These are phyloP conservation scores for Narthecium ossifragum DNA, from an alignment of 106 monocot species.

Conservation along the genomic window DNA sequence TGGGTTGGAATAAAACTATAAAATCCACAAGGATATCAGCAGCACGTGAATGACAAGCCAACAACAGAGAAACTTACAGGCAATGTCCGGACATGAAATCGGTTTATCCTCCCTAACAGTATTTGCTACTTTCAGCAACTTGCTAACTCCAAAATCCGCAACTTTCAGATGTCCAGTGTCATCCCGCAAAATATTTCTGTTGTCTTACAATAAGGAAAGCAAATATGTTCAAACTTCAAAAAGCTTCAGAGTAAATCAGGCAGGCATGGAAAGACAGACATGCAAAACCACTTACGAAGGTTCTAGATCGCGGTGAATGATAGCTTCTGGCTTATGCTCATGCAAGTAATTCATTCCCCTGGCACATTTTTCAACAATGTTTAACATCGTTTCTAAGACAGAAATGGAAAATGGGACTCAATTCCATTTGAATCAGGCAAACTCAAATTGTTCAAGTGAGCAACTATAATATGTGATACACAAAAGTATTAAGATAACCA, in stretches of 20 bases:
- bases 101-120: constrained; percentile 61
- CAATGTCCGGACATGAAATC: constrained; percentile 34
- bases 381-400: not conserved
- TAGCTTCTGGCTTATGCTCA: constrained; percentile 92
- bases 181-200: constrained; percentile 89
- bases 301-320: constrained; percentile 98
- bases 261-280: not conserved
- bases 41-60: too few relatives aligned
- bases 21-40: too few relatives aligned
- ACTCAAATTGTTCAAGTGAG: too few relatives aligned
- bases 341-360: constrained; percentile 98
- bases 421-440: too few relatives aligned
- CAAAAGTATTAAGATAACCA: too few relatives aligned
- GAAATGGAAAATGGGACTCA: too few relatives aligned
- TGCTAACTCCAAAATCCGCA: constrained; percentile 93
- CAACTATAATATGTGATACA: too few relatives aligned
- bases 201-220: constrained; percentile 40
- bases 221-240: constrained; percentile 22
- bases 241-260: constrained; percentile 13
- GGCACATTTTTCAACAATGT: constrained; percentile 3
- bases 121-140: constrained; percentile 48
- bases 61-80: constrained; percentile 39
- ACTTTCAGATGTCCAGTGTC: constrained; percentile 94
- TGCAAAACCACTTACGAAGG: constrained; percentile 64
- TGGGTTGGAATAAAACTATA: too few relatives aligned